Conservation (phyloP, 768 basidiomycete genomes). For the Mycena sanguinolenta region DNA sequence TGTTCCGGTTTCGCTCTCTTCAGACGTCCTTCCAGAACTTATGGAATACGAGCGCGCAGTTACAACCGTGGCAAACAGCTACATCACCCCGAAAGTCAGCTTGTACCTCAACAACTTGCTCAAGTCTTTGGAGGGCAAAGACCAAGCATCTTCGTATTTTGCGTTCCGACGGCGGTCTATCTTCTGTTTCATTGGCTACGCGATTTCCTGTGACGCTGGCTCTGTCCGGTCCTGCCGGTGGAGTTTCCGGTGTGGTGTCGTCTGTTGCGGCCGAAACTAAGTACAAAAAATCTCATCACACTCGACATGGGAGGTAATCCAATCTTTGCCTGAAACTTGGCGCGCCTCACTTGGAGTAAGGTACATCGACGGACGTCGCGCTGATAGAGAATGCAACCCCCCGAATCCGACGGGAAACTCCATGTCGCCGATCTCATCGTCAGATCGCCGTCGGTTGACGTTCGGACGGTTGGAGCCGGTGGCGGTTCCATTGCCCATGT, state of each 20-base stretch:
- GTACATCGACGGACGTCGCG: constrained; percentile 29
- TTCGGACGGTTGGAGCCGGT: constrained; percentile 34
- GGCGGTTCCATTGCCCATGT: constrained; percentile 34
- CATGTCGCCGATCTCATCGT: constrained; percentile 32
- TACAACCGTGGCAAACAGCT: constrained; percentile 19
- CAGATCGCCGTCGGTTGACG: constrained; percentile 31
- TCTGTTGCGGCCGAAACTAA: constrained; percentile 24
- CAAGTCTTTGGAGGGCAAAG: constrained; percentile 29
- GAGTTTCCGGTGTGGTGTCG: constrained; percentile 32
- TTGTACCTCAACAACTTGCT: constrained; percentile 31
- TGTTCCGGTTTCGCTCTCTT: constrained; percentile 30
- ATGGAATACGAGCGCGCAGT: constrained; percentile 18
- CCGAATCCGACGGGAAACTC: constrained; percentile 32
- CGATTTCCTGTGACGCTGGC: constrained; percentile 19
- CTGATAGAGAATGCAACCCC: constrained; percentile 30
- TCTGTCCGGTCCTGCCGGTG: constrained; percentile 32
- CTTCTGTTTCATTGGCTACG: constrained; percentile 22
- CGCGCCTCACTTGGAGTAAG: no score
- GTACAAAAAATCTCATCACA: constrained; percentile 35
- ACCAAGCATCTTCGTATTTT: constrained; percentile 32
- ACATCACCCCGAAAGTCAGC: constrained; percentile 26
- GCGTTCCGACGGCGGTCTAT: constrained; percentile 30
- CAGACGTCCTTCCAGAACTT: constrained; percentile 31
- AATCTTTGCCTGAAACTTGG: no score
- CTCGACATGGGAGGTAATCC: constrained; percentile 31